Conservation (phyloP, 2,329 filamentous ascomycete genomes). For the Aureobasidium sp. region DNA sequence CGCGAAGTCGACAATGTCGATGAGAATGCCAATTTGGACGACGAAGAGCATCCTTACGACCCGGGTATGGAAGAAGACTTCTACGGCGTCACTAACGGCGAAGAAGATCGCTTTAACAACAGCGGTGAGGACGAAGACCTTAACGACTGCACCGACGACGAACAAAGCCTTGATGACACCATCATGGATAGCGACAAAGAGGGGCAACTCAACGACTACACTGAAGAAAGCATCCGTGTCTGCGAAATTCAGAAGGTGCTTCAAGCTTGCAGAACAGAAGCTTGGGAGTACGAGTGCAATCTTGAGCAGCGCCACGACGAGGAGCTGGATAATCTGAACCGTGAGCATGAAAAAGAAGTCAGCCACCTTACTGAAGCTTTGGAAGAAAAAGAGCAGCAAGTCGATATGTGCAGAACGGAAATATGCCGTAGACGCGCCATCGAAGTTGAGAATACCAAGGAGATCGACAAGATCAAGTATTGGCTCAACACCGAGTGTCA, state of each 20-base stretch:
- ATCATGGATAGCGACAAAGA: neutral
- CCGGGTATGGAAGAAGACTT: neutral
- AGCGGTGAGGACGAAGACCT: neutral
- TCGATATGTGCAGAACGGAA: neutral
- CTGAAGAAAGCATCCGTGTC: neutral
- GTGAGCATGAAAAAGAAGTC: neutral
- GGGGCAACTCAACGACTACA: neutral
- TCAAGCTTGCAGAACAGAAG: neutral
- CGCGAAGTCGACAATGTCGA: neutral
- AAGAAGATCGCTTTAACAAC: neutral
- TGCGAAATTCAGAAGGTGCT: neutral
- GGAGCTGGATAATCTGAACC: neutral
- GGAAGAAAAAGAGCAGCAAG: neutral
- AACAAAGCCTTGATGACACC: neutral
- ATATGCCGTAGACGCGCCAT: too few relatives aligned
- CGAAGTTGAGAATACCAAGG: too few relatives aligned
- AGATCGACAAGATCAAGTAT: neutral
- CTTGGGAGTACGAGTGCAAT: neutral
- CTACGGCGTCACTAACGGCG: too few relatives aligned
- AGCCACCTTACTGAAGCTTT: neutral
- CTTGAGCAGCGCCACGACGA: neutral
- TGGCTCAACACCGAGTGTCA: neutral
- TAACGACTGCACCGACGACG: neutral
- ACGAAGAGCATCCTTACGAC: neutral
- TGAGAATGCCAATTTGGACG: neutral